These are phyloP conservation scores for Xylaria sp. DNA, from an alignment of 2,329 filamentous ascomycete species.

Conservation along the genomic window DNA sequence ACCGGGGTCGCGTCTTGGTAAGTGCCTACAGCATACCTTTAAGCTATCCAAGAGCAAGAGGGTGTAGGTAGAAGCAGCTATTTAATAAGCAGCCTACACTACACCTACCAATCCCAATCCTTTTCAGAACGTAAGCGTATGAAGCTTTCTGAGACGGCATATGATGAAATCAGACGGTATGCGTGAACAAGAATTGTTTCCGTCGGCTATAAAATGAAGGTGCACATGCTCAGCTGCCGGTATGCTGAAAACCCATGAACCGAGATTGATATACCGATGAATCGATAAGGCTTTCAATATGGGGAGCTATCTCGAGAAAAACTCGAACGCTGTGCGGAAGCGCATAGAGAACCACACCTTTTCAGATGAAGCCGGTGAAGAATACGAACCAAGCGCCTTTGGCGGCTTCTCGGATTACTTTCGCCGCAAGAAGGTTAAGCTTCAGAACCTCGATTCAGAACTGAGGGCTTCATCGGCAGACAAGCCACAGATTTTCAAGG, in stretches of 20 bases:
- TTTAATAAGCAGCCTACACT: constrained; percentile 5
- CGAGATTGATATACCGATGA: constrained; percentile 24
- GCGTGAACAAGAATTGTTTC: not conserved
- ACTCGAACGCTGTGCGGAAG: constrained; percentile 71
- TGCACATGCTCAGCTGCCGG: constrained; percentile 29
- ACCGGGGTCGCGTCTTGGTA: constrained; percentile 33
- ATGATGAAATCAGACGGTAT: not conserved
- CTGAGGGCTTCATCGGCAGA: constrained; percentile 75
- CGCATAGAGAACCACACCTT: constrained; percentile 76
- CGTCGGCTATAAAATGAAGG: constrained; percentile 39
- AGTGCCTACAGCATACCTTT: not conserved
- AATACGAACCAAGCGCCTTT: constrained; percentile 88
- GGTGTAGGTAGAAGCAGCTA: not conserved
- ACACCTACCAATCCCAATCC: not conserved
- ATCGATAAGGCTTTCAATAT: constrained; percentile 53
- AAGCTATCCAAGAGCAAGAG: not conserved
- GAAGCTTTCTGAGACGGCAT: not conserved
- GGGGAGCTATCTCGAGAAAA: constrained; percentile 71
- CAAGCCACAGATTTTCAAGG: constrained; percentile 88
- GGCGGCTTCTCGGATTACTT: constrained; percentile 94
- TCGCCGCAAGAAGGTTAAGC: constrained; percentile 93
- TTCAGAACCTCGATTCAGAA: constrained; percentile 92
- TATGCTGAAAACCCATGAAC: constrained; percentile 25
- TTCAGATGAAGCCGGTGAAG: constrained; percentile 84
- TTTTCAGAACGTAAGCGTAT: not conserved